A percentile compares a stretch with the other conserved stretches of the same genome.
These are phyloP conservation scores for Aspergillus pseudoterreus DNA, from an alignment of 2,329 filamentous ascomycete genomes.

Conservation along the genomic window DNA sequence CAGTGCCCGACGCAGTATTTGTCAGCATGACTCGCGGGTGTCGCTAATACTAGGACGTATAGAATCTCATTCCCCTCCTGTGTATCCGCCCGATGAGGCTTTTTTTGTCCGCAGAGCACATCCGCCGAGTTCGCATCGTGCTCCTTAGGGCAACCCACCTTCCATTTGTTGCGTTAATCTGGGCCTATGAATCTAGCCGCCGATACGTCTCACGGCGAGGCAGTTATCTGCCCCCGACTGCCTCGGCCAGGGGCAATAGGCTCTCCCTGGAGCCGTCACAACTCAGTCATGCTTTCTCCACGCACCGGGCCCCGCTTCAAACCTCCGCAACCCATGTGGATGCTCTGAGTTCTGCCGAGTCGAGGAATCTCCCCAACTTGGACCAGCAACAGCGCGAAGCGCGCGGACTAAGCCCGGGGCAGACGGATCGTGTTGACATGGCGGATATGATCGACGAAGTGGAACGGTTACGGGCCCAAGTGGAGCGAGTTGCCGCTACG, in stretches of 20 bases:
- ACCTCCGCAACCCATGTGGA: slow-evolving; percentile 21
- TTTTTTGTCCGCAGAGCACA: slow-evolving; percentile 51
- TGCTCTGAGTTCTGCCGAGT: slow-evolving; percentile 17
- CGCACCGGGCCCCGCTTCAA: slow-evolving; percentile 23
- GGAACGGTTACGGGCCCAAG: slow-evolving; percentile 32
- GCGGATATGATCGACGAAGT: slow-evolving; percentile 33
- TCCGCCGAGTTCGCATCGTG: slow-evolving; percentile 55
- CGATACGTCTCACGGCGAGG: slow-evolving; percentile 23
- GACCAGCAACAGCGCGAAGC: slow-evolving; percentile 17
- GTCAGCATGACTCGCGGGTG: neutral
- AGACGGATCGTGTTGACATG: slow-evolving; percentile 22
- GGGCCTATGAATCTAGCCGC: slow-evolving; percentile 48
- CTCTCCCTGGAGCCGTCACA: slow-evolving; percentile 19
- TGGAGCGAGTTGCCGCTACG: slow-evolving; percentile 30
- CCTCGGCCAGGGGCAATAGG: slow-evolving; percentile 14
- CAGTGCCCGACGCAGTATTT: neutral
- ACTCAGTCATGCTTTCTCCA: slow-evolving; percentile 15
- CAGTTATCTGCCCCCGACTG: slow-evolving; percentile 20
- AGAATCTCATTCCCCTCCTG: slow-evolving; percentile 59
- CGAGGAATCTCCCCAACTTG: slow-evolving; percentile 15
- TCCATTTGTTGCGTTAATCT: slow-evolving; percentile 56
- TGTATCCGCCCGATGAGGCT: slow-evolving; percentile 56
- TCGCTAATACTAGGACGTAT: slow-evolving; percentile 3
- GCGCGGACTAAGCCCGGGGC: slow-evolving; percentile 19
- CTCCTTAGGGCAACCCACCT: slow-evolving; percentile 58